Base-by-base conservation (phyloP, 2,329 filamentous ascomycete genomes). In the Penicillium sp. region DNA sequence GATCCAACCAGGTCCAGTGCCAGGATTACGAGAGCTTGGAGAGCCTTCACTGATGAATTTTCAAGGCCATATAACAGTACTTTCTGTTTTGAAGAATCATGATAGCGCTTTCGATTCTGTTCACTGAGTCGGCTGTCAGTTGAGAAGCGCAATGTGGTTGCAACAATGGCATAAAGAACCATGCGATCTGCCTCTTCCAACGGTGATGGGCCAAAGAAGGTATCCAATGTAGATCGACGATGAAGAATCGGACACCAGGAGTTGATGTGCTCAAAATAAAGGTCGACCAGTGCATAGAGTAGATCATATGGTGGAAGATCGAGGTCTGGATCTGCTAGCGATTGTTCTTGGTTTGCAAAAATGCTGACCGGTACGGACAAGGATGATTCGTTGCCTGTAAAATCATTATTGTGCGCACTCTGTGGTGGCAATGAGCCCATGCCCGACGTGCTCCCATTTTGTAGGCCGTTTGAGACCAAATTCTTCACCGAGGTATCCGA, bases 231-330 rank as follows among this genome's bases (percentile, higher is more conserved):
- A 4, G 89, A 87, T 68, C 90, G 87, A 22, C 91, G 86, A 74
- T 96, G 91, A n/a, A 96, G 79, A 24, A 96, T 95, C 0, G 93
- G 92, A 70, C 91, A 96, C 88, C 89, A 92, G 0, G 88, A 89
- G 67, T 91, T 91, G 70, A 91, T 85, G 67, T 91, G 87, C 60
- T 90, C 90, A 68, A 92, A 92, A 70, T 90, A 92, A 0, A 91
- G 79, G 65, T 91, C 89, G 7, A 89, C 88, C 11, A 92, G 75
- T 2, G 86, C 82, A 66, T 91, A 91, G 0, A 91, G 76, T 6
- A 91, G 76, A 68, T 91, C 88, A 65, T 91, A 90, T 1, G 89
- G 89, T 1, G 89, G 89, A 27, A 92, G 81, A 56, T 90, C 88
- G 50, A 87, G 82, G 64, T 90, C 87, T 3, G 83, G 78, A 56